Conservation (phyloP, 768 basidiomycete genomes). For the Mycena polygramma region DNA sequence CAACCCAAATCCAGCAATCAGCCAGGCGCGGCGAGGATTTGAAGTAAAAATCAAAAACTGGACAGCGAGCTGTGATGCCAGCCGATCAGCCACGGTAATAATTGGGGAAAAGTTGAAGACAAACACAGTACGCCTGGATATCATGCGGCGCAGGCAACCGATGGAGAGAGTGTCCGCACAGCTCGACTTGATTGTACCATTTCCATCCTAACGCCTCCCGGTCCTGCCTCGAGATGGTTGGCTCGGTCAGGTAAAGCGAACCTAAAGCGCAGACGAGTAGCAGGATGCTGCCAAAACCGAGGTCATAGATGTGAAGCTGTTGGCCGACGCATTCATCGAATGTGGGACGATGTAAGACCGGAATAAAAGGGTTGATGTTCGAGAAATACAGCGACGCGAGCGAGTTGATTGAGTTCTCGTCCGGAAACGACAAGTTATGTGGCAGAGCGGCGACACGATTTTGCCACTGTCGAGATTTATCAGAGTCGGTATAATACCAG, state of each 20-base stretch:
- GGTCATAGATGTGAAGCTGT: slow-evolving; percentile 52
- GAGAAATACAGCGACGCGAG: slow-evolving; percentile 67
- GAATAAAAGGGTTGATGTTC: slow-evolving; percentile 52
- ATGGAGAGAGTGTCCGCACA: slow-evolving; percentile 10
- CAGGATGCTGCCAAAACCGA: slow-evolving; percentile 57
- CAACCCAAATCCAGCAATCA: not conserved
- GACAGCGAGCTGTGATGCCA: not conserved
- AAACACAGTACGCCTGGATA: slow-evolving; percentile 23
- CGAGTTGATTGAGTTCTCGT: slow-evolving; percentile 44
- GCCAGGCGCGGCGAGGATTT: not conserved
- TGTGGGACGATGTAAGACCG: slow-evolving; percentile 64
- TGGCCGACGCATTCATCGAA: slow-evolving; percentile 57
- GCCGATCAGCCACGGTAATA: not conserved
- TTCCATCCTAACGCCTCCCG: not conserved
- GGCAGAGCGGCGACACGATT: not conserved
- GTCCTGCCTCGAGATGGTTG: not conserved
- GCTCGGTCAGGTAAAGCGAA: slow-evolving; percentile 34
- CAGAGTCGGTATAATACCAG: too few relatives aligned
- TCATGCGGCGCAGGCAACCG: slow-evolving; percentile 1
- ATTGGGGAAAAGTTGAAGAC: not conserved
- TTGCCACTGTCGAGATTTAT: not conserved
- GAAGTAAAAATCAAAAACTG: not conserved
- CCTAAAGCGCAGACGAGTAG: slow-evolving; percentile 67
- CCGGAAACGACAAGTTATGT: not conserved
- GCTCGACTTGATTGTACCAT: slow-evolving; percentile 17